Conservation (phyloP, 2,329 filamentous ascomycete species). For the Talaromyces sp. region DNA sequence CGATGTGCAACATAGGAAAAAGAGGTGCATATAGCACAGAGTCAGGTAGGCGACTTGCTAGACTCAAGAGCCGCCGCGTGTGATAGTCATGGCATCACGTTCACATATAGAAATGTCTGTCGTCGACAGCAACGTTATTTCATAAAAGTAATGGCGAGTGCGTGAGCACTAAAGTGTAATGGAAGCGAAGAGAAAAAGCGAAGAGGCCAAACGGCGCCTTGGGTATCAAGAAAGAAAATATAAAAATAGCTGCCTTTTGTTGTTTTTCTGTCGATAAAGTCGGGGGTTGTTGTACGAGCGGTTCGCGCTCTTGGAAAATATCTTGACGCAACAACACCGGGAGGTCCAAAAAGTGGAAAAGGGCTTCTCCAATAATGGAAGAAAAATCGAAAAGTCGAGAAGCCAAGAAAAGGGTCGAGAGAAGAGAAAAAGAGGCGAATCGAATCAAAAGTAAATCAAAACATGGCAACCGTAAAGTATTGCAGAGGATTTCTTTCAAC, state of each 20-base stretch:
- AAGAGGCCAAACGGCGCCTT: slow-evolving; percentile 33
- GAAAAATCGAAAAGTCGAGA: slow-evolving; percentile 16
- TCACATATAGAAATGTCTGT: slow-evolving; percentile 7
- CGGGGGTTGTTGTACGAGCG: not conserved
- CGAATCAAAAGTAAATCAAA: slow-evolving; percentile 5
- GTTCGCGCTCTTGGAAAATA: not conserved
- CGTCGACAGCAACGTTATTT: slow-evolving; percentile 24
- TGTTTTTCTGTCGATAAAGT: not conserved
- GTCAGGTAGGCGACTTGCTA: not conserved
- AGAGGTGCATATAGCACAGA: not conserved
- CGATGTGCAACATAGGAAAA: slow-evolving; percentile 10
- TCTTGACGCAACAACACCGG: slow-evolving; percentile 1
- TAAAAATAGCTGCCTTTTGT: slow-evolving; percentile 4
- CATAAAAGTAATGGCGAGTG: not conserved
- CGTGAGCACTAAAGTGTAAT: slow-evolving; percentile 26
- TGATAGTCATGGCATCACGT: slow-evolving; percentile 8
- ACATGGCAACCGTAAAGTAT: slow-evolving; percentile 14
- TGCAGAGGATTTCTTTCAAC: slow-evolving; percentile 13
- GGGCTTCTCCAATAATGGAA: not conserved
- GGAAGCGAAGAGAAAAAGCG: slow-evolving; percentile 27
- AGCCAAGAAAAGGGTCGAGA: slow-evolving; percentile 21
- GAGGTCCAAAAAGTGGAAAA: not conserved
- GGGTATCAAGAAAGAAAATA: slow-evolving; percentile 25
- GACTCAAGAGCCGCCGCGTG: not conserved
- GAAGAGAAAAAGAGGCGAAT: slow-evolving; percentile 12